A percentile compares a stretch with the other conserved stretches of the same genome.
Conservation (phyloP, 2,329 filamentous ascomycete genomes). For the Ceratocystiopsis sp. region DNA sequence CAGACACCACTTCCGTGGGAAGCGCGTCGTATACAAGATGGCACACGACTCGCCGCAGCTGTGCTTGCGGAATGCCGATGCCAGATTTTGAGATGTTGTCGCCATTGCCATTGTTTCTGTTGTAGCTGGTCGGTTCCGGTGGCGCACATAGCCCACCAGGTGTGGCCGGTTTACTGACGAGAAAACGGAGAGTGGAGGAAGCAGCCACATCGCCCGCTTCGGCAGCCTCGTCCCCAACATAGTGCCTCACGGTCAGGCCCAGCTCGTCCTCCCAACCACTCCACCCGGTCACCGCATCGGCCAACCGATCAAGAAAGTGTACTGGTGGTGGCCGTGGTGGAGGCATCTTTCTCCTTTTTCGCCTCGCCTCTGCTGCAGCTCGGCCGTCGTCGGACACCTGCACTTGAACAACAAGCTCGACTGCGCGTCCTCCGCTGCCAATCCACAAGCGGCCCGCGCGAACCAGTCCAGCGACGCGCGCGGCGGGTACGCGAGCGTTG, state of each 20-base stretch:
- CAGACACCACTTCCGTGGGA: no score
- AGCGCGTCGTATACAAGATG: background rate
- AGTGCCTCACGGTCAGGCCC: background rate
- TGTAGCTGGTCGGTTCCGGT: no score
- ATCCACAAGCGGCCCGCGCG: conserved; percentile 8
- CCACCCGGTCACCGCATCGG: background rate
- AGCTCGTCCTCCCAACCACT: conserved; percentile 1
- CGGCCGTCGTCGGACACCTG: no score
- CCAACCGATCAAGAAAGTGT: background rate
- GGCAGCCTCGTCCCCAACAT: no score
- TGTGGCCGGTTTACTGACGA: conserved; percentile 4
- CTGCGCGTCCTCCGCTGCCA: conserved; percentile 3
- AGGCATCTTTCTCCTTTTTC: background rate
- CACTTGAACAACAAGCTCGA: conserved; percentile 2
- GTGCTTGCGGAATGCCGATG: conserved; percentile 5
- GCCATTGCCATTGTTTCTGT: no score
- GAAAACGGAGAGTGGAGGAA: background rate
- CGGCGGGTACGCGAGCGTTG: conserved; percentile 1
- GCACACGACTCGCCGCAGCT: conserved; percentile 6
- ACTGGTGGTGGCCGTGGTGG: background rate
- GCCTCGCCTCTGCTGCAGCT: background rate
- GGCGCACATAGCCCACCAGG: conserved; percentile 3
- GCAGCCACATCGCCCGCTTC: background rate
- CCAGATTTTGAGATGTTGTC: conserved; percentile 1
- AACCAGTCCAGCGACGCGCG: conserved; percentile 7